Percentiles rank a stretch among this genome's conserved stretches.
phyloP scores from a whole-genome alignment of 2,329 filamentous ascomycete species.

The Penicillium sp. region DNA sequence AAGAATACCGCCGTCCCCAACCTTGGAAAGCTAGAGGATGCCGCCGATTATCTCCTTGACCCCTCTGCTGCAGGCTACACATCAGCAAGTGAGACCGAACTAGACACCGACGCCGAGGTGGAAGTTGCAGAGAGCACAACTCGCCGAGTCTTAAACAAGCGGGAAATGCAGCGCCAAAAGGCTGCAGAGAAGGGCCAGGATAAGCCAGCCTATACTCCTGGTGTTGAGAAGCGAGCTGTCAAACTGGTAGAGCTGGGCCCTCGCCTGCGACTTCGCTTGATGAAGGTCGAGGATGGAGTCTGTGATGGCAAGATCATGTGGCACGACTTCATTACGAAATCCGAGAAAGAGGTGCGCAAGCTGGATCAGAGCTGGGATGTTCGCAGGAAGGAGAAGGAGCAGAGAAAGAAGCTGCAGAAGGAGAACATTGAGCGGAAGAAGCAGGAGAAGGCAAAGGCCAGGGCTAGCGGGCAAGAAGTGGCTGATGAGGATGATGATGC shows the following conservation, averaged over 20 bases:
- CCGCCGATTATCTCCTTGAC: conserved; percentile 91
- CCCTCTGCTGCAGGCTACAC: conserved; percentile 78
- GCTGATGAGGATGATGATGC: conserved; percentile 54
- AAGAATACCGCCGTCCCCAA: conserved; percentile 76
- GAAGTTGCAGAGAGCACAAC: conserved; percentile 65
- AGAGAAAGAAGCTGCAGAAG: conserved; percentile 78
- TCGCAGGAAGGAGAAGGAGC: conserved; percentile 79
- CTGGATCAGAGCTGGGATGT: conserved; percentile 83
- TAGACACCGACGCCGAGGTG: conserved; percentile 92
- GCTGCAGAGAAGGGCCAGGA: conserved; percentile 45
- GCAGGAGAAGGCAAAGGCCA: conserved; percentile 58
- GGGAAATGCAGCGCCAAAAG: conserved; percentile 50
- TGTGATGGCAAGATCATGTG: conserved; percentile 92
- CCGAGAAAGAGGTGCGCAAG: conserved; percentile 70
- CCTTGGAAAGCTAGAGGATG: conserved; percentile 84
- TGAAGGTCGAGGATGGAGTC: conserved; percentile 93
- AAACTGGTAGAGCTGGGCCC: conserved; percentile 92
- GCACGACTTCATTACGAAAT: conserved; percentile 93
- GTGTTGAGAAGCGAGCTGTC: conserved; percentile 80
- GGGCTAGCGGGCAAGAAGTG: conserved; percentile 44
- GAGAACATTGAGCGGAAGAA: conserved; percentile 88
- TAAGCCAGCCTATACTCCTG: conserved; percentile 41
- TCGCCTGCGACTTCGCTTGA: conserved; percentile 80
- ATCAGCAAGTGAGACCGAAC: conserved; percentile 87
- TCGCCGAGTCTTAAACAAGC: conserved; percentile 55